A percentile compares a stretch with the other conserved stretches of the same genome.
phyloP scores from a whole-genome alignment of 2,329 filamentous ascomycete genomes.

The Penicillium sp. region DNA sequence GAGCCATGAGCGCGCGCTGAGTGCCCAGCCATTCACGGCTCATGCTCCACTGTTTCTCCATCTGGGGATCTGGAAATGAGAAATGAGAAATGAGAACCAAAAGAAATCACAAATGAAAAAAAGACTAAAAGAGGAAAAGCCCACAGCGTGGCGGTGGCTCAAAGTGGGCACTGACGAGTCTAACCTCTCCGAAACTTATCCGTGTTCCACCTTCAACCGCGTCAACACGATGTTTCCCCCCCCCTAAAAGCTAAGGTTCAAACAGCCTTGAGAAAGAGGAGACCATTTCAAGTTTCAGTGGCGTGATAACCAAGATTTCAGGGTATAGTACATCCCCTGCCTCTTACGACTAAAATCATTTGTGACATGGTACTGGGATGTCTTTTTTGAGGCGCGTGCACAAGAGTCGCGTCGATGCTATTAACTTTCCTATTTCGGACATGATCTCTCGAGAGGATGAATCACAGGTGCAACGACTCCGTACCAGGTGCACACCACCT shows the following conservation, averaged over 20 bases:
- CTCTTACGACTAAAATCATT: slow-evolving; percentile 4
- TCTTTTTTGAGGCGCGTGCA: slow-evolving; percentile 14
- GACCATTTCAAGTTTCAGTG: slow-evolving; percentile 2
- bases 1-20: slow-evolving; percentile 4
- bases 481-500: slow-evolving; percentile 2
- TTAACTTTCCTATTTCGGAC: slow-evolving; percentile 13
- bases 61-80: slow-evolving; percentile 25
- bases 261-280: too few species aligned
- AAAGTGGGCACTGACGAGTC: slow-evolving; percentile 6
- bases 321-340: too few species aligned
- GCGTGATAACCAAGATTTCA: slow-evolving; percentile 13
- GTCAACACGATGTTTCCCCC: neutral
- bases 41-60: slow-evolving; percentile 6
- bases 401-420: slow-evolving; percentile 7
- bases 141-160: slow-evolving; percentile 24
- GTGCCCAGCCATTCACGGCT: neutral
- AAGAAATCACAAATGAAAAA: neutral
- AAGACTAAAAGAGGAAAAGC: slow-evolving; percentile 2
- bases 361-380: slow-evolving; percentile 18
- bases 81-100: neutral
- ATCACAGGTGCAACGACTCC: slow-evolving; percentile 16
- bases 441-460: slow-evolving; percentile 6
- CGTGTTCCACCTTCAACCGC: slow-evolving; percentile 2
- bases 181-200: neutral
- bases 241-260: neutral